A percentile compares a stretch with the other conserved stretches of the same genome.
Conservation (phyloP, 257 asterid species). For the Capsicum baccatum region DNA sequence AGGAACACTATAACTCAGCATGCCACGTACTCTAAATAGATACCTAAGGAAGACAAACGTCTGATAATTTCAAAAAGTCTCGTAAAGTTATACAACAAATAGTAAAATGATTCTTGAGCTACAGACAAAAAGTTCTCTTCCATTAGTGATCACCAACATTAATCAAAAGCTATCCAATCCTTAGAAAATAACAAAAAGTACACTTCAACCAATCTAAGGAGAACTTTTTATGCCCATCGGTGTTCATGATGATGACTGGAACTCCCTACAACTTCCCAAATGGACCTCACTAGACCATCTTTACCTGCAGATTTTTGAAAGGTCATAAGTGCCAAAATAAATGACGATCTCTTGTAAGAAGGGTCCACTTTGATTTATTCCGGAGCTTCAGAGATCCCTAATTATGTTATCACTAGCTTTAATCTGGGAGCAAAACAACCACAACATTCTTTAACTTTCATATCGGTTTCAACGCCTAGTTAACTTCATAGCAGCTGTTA, state of each 20-base stretch:
- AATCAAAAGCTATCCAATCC: neutral
- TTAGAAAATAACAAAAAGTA: constrained; percentile 27
- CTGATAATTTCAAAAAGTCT: neutral
- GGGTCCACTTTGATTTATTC: neutral
- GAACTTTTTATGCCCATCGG: constrained; percentile 51
- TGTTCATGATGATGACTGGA: constrained; percentile 51
- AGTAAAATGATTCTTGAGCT: constrained; percentile 19
- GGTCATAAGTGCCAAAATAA: constrained; percentile 13
- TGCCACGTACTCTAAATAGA: neutral
- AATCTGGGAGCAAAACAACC: constrained; percentile 15
- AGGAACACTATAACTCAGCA: neutral
- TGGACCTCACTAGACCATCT: constrained; percentile 68
- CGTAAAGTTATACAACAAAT: neutral
- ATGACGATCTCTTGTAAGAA: neutral
- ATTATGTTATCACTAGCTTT: neutral
- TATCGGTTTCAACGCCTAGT: no score
- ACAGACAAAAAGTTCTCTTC: neutral
- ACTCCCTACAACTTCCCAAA: constrained; percentile 70
- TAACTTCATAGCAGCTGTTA: neutral
- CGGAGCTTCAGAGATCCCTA: neutral
- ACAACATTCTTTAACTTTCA: neutral
- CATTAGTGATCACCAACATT: neutral
- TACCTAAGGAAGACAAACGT: neutral
- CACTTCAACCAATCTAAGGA: constrained; percentile 94
- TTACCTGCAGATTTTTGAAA: constrained; percentile 58